These are phyloP conservation scores for Cicer yamashitae DNA, from an alignment of 306 rosid genomes.

Conservation along the genomic window DNA sequence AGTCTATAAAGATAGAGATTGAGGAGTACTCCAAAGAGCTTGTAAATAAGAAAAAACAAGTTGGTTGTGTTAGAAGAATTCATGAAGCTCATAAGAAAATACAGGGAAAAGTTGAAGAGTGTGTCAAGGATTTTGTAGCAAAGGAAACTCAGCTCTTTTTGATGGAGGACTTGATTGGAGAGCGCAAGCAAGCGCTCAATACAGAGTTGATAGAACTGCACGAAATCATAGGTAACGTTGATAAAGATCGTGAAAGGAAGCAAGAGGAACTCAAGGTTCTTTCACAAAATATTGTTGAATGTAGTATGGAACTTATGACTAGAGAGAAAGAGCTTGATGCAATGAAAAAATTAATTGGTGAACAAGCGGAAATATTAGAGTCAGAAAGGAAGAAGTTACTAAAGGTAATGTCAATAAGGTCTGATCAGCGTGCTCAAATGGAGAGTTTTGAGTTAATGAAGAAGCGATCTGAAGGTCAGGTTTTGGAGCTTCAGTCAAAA, in stretches of 20 bases:
- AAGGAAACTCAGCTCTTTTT: slow-evolving; percentile 26
- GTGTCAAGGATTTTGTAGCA: slow-evolving; percentile 6
- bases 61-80: slow-evolving; percentile 18
- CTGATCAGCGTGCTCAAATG: not conserved
- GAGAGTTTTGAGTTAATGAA: slow-evolving; percentile 42
- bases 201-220: slow-evolving; percentile 11
- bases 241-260: not conserved
- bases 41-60: slow-evolving; percentile 47
- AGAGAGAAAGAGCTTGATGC: slow-evolving; percentile 43
- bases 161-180: slow-evolving; percentile 18
- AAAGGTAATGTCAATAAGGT: slow-evolving; percentile 1
- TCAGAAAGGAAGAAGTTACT: slow-evolving; percentile 41
- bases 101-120: slow-evolving; percentile 34
- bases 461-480: slow-evolving; percentile 17
- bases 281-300: not conserved
- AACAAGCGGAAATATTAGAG: slow-evolving; percentile 23
- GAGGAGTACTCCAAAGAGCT: slow-evolving; percentile 47
- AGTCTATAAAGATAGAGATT: slow-evolving; percentile 39
- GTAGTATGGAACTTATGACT: slow-evolving; percentile 30
- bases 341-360: not conserved
- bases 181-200: not conserved
- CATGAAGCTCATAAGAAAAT: not conserved
- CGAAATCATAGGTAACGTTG: not conserved
- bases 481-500: not conserved
- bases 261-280: slow-evolving; percentile 37